Conservation (phyloP, 805 yeast genomes). For the Blastobotrys mokoenaii region DNA sequence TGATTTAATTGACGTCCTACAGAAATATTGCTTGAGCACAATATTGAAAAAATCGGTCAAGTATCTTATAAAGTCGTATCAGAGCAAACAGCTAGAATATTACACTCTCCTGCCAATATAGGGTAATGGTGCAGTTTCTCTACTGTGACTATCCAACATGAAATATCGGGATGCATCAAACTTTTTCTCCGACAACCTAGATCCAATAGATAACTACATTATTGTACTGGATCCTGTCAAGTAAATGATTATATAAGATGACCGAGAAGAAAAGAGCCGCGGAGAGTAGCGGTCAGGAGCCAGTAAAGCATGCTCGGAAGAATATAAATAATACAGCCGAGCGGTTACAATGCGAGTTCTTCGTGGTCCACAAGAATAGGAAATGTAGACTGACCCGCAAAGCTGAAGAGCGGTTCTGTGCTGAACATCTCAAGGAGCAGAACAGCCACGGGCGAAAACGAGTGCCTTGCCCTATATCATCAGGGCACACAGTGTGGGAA, state of each 20-base stretch:
- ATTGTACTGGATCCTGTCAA: too few relatives aligned
- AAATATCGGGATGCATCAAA: neutral
- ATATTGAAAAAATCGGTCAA: too few relatives aligned
- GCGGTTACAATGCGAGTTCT: constrained; percentile 16
- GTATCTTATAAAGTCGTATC: too few relatives aligned
- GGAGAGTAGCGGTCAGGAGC: neutral
- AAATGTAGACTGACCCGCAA: constrained; percentile 55
- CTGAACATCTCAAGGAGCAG: constrained; percentile 43
- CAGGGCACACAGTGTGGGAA: constrained; percentile 64
- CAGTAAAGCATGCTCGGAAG: neutral
- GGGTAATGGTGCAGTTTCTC: too few relatives aligned
- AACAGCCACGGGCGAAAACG: constrained; percentile 31
- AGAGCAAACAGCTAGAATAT: neutral
- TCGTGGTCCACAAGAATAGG: constrained; percentile 35
- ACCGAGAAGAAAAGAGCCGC: neutral
- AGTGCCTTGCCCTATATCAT: constrained; percentile 70
- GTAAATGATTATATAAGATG: too few relatives aligned
- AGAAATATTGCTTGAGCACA: too few relatives aligned
- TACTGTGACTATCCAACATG: too few relatives aligned
- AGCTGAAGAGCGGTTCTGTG: constrained; percentile 43
- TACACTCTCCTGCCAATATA: neutral
- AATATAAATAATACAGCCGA: neutral
- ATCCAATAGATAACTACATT: too few relatives aligned
- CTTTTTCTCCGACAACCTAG: neutral
- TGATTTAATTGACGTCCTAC: too few relatives aligned